phyloP scores from a whole-genome alignment of 495 filamentous ascomycete species.

The Tuber brumale region DNA sequence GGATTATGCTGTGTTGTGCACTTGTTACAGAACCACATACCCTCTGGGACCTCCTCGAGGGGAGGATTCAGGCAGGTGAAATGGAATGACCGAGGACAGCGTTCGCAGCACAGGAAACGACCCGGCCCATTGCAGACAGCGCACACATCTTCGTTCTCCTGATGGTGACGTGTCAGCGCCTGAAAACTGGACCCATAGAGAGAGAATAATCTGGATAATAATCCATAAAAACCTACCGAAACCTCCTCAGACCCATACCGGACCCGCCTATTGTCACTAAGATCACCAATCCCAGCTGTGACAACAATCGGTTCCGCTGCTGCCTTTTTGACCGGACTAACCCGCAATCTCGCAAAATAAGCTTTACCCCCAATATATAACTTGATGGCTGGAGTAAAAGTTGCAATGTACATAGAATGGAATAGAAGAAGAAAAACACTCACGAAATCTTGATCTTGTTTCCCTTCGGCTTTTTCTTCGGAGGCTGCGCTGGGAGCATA shows the following conservation, averaged over 20 bases:
- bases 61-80: constrained; percentile 78
- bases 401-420: constrained; percentile 11
- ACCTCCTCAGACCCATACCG: constrained; percentile 41
- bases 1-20: constrained; percentile 50
- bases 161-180: constrained; percentile 44
- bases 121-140: constrained; percentile 72
- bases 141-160: constrained; percentile 86
- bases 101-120: constrained; percentile 86
- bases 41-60: constrained; percentile 58
- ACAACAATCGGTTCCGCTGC: constrained; percentile 38
- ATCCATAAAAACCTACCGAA: constrained; percentile 36
- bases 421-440: constrained; percentile 31
- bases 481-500: constrained; percentile 22
- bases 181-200: background rate
- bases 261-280: constrained; percentile 39
- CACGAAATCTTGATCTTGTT: constrained; percentile 41
- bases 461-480: constrained; percentile 39
- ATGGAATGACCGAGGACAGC: constrained; percentile 79
- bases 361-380: constrained; percentile 4
- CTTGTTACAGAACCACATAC: constrained; percentile 76
- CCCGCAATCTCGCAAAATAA: constrained; percentile 31
- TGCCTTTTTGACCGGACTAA: constrained; percentile 39
- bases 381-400: background rate
- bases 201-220: constrained; percentile 6
- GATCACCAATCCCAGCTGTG: constrained; percentile 40